Evolutionary conservation across 2,329 filamentous ascomycete genomes (phyloP), one percentile per base, ranked within the genome.

Genomic region (Ophiostoma himal-ulmi): DNA sequence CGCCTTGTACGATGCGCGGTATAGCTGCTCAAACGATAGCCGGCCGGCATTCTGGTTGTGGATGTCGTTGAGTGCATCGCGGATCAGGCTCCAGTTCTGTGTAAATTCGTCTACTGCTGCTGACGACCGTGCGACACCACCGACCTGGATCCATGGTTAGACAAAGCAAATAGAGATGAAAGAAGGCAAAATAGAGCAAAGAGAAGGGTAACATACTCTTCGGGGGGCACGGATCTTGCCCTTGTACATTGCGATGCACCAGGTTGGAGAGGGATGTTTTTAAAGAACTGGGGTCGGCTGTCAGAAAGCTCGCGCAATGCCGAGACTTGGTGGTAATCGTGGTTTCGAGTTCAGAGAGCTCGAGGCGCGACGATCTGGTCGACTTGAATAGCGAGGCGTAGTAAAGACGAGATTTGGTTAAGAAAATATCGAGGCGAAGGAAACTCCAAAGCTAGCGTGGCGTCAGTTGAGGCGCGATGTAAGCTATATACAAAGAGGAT

Each of bases 21-120:
- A 99, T 0, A 99, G 86, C 76, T 96, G 91, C 79, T 99, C 95
- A 81, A 97, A 99, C 0, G 94, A 97, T 2, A 99, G 86, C 20
- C 86, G 85, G 11, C 93, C 96, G 72, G 93, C 93, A 78, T 96
- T 95, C 78, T 96, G 94, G 71, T 89, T 91, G 81, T 98, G 94
- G 68, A 99, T 98, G 77, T 97, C 92, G 70, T 83, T 84, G 69
- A 99, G 86, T 4, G 94, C 93, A 67, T 88, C 85, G 65, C 89
- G 84, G 8, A 99, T 86, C 64, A 88, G 87, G 17, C 84, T 83
- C 95, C 95, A 99, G 75, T 89, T 91, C 2, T 86, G 83, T n/a
- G 97, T 91, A 77, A 97, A 97, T 74, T 96, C 92, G 75, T 91
- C 84, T 11, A 39, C 34, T 1, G 62, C 10, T 20, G 62, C 62